Evolutionary conservation across 441 rosid genomes (phyloP).

Genomic region (Syzygium malaccense): DNA sequence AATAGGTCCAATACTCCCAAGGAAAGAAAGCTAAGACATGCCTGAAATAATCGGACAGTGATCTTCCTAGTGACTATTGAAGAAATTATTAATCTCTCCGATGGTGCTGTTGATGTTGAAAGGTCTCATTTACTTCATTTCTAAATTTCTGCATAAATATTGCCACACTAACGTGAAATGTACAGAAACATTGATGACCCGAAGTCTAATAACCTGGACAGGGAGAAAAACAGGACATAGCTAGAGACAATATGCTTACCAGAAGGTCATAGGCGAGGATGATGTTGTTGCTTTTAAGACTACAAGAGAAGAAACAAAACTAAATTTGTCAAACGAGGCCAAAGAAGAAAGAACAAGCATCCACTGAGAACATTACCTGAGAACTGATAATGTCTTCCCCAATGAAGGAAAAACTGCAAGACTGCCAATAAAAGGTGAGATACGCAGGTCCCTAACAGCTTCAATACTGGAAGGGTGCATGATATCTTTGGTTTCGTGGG

Average conservation of each 20-base stretch:
- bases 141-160: background rate
- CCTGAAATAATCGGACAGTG: background rate
- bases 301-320: background rate
- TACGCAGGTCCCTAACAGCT: background rate
- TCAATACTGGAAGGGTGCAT: background rate
- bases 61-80: background rate
- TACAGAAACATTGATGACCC: background rate
- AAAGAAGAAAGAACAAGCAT: background rate
- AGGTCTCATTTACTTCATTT: background rate
- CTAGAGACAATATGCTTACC: background rate
- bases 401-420: background rate
- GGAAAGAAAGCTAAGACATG: background rate
- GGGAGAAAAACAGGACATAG: background rate
- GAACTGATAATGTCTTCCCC: background rate
- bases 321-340: background rate
- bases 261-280: background rate
- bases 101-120: background rate
- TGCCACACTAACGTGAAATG: background rate
- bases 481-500: background rate
- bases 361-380: background rate
- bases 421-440: background rate
- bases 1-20: background rate
- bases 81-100: background rate
- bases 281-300: background rate
- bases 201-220: background rate